Conservation (phyloP, 352 stramenopile genomes). For the Globisporangium acanthophoron region DNA sequence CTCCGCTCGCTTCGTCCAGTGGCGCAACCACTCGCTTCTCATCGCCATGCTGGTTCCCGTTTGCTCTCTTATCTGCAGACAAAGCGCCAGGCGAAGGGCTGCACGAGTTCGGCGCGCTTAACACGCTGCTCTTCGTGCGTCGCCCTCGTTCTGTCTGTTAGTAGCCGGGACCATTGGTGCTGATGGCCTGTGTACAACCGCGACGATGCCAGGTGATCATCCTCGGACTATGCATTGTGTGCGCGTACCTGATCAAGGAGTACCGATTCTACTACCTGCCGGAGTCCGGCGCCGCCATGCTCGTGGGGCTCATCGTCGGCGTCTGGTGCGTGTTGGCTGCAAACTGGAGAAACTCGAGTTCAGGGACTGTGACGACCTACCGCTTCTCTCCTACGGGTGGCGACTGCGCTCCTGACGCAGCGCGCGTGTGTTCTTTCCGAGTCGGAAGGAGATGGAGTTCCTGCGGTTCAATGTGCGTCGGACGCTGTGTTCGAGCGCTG, state of each 20-base stretch:
- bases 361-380: neutral
- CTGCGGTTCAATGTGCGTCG: conserved; percentile 77
- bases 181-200: neutral
- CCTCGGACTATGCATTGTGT: conserved; percentile 87
- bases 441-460: conserved; percentile 87
- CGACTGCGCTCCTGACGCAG: conserved; percentile 11
- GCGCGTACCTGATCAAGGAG: conserved; percentile 88
- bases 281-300: conserved; percentile 86
- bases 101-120: conserved; percentile 84
- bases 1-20: neutral
- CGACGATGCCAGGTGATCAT: conserved; percentile 57
- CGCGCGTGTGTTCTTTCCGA: conserved; percentile 80
- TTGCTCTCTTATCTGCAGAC: conserved; percentile 21
- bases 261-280: conserved; percentile 89
- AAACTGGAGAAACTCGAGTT: neutral
- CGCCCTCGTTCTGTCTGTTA: neutral
- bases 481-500: neutral
- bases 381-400: neutral
- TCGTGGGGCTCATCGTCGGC: conserved; percentile 88
- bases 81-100: conserved; percentile 63
- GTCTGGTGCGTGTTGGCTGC: conserved; percentile 30
- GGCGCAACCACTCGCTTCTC: too few relatives aligned
- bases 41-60: neutral
- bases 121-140: conserved; percentile 81
- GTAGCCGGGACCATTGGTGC: too few relatives aligned